Evolutionary conservation across 257 asterid species (phyloP), one percentile per base, ranked within the genome.

Genomic region (Penstemon eatonii): DNA sequence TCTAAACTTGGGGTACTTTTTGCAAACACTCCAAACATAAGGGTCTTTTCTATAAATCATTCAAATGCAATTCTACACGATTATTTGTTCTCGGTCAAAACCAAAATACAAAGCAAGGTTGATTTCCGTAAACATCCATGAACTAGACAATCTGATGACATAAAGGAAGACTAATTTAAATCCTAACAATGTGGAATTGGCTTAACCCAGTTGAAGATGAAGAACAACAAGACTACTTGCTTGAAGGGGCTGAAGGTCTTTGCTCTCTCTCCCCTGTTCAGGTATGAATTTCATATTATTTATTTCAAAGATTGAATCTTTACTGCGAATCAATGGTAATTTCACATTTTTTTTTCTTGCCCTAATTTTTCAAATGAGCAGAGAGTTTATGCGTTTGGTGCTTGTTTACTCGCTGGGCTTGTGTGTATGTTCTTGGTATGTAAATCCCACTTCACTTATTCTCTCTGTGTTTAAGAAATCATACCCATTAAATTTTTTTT

Each of bases 371-470:
- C 43, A 55, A 62, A 67, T 75, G 84, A 25, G 78, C 96, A 93
- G 99, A 88, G 99, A 75, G 60, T 88, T 33, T 93, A 93, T 71
- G 99, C 82, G 36, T 93, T 88, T 69, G 96, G 86, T 37, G 99
- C 92, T 44, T 84, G 90, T 82, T 75, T 84, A 56, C 79, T 89
- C 50, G 92, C 91, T 64, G 99, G 99, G 39, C 73, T 88, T 75
- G 68, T 85, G 55, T 89, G 78, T 78, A 80, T 86, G 87, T 74
- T 93, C 77, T 82, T 93, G 97, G 98, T 93, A 88, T n/a, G 87
- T 10, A 39, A 58, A 50, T 70, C 65, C 40, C 74, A 10, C 15
- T 55, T 52, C 38, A 71, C 60, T 58, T 73, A 8, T 63, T 64
- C 58, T 60, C 5, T 51, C 50, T 56, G 7, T 10, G 12, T 7